Percentiles rank a stretch among this genome's conserved stretches.
Evolutionary conservation across 2,329 filamentous ascomycete genomes (phyloP).

Genomic region (Tolypocladium paradoxum): DNA sequence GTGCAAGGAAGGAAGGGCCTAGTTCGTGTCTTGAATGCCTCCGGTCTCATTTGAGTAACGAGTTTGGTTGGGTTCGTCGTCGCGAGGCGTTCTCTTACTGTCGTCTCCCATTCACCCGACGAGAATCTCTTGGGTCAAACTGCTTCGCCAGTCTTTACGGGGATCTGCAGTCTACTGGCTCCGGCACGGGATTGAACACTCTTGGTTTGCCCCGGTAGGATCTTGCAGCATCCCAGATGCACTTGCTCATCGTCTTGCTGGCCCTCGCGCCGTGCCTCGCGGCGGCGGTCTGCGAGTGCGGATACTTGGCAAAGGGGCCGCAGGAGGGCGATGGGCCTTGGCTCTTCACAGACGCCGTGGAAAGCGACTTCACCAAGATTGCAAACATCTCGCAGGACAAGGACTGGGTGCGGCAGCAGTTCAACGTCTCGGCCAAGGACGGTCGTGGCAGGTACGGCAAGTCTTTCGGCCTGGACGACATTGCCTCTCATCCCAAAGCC

Average conservation of each 20-base stretch:
- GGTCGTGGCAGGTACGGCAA: conserved; percentile 58
- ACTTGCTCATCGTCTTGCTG: conserved; percentile 1
- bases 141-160: background rate
- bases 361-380: conserved; percentile 59
- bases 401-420: conserved; percentile 58
- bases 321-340: conserved; percentile 26
- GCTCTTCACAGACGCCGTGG: conserved; percentile 58
- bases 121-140: background rate
- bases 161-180: background rate
- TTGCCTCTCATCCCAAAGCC: conserved; percentile 39
- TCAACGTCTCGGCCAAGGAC: conserved; percentile 48
- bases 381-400: conserved; percentile 35
- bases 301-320: conserved; percentile 46
- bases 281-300: conserved; percentile 55
- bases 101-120: background rate
- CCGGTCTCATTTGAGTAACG: background rate
- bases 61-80: background rate
- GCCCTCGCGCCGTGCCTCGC: conserved; percentile 7
- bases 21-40: background rate
- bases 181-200: background rate
- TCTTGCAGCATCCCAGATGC: background rate
- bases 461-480: conserved; percentile 45
- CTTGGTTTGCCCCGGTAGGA: too few relatives aligned
- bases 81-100: background rate
- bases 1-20: background rate